These are phyloP conservation scores for Phytophthora lateralis DNA, from an alignment of 352 stramenopile species.

Conservation along the genomic window DNA sequence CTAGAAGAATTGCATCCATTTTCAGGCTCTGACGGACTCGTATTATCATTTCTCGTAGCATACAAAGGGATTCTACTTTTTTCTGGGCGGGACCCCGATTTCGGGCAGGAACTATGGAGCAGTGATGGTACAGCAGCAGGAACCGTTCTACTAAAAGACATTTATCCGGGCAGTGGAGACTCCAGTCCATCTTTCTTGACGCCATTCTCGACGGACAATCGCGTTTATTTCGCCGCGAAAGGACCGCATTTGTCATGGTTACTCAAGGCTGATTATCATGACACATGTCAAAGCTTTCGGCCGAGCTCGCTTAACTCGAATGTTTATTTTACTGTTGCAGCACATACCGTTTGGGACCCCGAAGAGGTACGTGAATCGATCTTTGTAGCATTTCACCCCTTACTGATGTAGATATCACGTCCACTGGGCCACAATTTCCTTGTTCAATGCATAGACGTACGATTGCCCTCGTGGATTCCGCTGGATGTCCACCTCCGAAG, in stretches of 20 bases:
- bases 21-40: slow-evolving; percentile 1
- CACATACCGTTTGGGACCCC: slow-evolving; percentile 64
- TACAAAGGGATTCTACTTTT: slow-evolving; percentile 39
- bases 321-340: slow-evolving; percentile 78
- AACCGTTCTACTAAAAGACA: slow-evolving; percentile 72
- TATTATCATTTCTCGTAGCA: slow-evolving; percentile 30
- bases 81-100: slow-evolving; percentile 17
- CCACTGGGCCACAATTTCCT: neutral
- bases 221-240: slow-evolving; percentile 84
- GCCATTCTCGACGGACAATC: slow-evolving; percentile 56
- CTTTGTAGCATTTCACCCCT: neutral
- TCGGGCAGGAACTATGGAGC: slow-evolving; percentile 75
- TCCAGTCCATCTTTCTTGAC: slow-evolving; percentile 48
- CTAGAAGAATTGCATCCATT: slow-evolving; percentile 28
- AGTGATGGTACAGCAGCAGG: slow-evolving; percentile 70
- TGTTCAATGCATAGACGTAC: slow-evolving; percentile 49
- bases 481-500: slow-evolving; percentile 88
- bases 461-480: slow-evolving; percentile 85
- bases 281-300: slow-evolving; percentile 79
- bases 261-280: slow-evolving; percentile 38
- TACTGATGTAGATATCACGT: neutral
- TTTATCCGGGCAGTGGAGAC: slow-evolving; percentile 43
- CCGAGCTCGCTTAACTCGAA: slow-evolving; percentile 54
- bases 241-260: slow-evolving; percentile 76
- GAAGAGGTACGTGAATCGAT: slow-evolving; percentile 35